phyloP scores from a whole-genome alignment of 148 eudicot genomes.

The Limonium bicolor region DNA sequence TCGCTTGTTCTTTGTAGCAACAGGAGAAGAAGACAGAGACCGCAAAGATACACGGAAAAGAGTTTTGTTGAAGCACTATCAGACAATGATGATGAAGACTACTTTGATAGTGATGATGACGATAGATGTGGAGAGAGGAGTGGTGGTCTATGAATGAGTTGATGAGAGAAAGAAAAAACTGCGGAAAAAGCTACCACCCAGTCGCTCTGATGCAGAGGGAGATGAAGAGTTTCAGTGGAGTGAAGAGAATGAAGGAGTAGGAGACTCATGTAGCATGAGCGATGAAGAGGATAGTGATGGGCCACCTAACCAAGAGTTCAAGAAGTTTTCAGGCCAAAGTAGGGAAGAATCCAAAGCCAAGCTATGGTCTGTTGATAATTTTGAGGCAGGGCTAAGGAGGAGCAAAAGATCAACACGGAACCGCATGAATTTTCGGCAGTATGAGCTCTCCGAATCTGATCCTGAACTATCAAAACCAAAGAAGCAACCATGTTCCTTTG shows the following conservation, averaged over 20 bases:
- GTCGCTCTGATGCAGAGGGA: slow-evolving; percentile 87
- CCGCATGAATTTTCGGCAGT: slow-evolving; percentile 54
- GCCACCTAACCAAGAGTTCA: slow-evolving; percentile 26
- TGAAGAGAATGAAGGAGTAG: slow-evolving; percentile 68
- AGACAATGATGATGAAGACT: slow-evolving; percentile 50
- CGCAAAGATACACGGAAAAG: slow-evolving; percentile 54
- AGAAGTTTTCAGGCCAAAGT: slow-evolving; percentile 38
- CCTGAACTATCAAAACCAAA: slow-evolving; percentile 31
- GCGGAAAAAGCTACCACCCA: slow-evolving; percentile 44
- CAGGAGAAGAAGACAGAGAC: slow-evolving; percentile 69
- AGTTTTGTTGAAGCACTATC: slow-evolving; percentile 59
- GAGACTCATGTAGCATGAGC: slow-evolving; percentile 38
- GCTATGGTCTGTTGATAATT: slow-evolving; percentile 34
- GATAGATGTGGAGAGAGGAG: slow-evolving; percentile 97
- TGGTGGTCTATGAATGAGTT: slow-evolving; percentile 88
- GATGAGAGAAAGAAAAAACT: slow-evolving; percentile 40
- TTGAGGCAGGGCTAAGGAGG: slow-evolving; percentile 60
- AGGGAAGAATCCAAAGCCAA: slow-evolving; percentile 42
- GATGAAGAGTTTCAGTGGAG: slow-evolving; percentile 76
- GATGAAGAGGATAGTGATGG: slow-evolving; percentile 71
- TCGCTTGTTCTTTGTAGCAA: slow-evolving; percentile 22
- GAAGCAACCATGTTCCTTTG: slow-evolving; percentile 26
- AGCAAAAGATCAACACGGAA: slow-evolving; percentile 71
- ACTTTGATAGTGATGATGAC: slow-evolving; percentile 69
- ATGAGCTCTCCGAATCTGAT: slow-evolving; percentile 74